Percentiles rank a stretch among this genome's conserved stretches.
phyloP scores from a whole-genome alignment of 2,329 filamentous ascomycete species.

The Microsporum audouinii region DNA sequence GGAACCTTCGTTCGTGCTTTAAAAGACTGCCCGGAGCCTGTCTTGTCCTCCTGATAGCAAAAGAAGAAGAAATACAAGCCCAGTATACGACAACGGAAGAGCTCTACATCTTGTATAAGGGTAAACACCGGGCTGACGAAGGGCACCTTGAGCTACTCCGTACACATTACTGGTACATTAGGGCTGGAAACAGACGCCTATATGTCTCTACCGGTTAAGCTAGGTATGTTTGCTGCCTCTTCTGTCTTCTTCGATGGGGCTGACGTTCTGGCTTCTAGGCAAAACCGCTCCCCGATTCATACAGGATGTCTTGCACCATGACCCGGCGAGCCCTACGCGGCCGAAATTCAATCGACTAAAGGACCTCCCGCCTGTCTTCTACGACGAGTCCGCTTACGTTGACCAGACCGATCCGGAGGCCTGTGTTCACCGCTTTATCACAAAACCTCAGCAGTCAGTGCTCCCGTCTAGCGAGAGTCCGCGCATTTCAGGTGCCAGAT shows the following conservation, averaged over 20 bases:
- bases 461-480: slow-evolving; percentile 32
- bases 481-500: slow-evolving; percentile 24
- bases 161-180: not conserved
- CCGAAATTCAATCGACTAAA: slow-evolving; percentile 46
- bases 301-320: slow-evolving; percentile 36
- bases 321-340: slow-evolving; percentile 32
- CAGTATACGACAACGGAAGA: not conserved
- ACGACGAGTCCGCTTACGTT: slow-evolving; percentile 20
- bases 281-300: slow-evolving; percentile 42
- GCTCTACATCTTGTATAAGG: not conserved
- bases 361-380: slow-evolving; percentile 45
- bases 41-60: not conserved
- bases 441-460: slow-evolving; percentile 45
- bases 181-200: not conserved
- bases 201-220: not conserved
- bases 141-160: not conserved
- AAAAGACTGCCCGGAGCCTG: not conserved
- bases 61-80: not conserved
- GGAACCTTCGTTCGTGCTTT: not conserved
- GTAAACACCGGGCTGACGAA: not conserved
- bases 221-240: not conserved
- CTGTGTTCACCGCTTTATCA: slow-evolving; percentile 50
- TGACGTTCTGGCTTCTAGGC: slow-evolving; percentile 24
- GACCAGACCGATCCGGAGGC: slow-evolving; percentile 31
- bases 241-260: not conserved